Base-by-base conservation (phyloP, 2,329 filamentous ascomycete genomes). In the Phymatotrichopsis omnivora region DNA sequence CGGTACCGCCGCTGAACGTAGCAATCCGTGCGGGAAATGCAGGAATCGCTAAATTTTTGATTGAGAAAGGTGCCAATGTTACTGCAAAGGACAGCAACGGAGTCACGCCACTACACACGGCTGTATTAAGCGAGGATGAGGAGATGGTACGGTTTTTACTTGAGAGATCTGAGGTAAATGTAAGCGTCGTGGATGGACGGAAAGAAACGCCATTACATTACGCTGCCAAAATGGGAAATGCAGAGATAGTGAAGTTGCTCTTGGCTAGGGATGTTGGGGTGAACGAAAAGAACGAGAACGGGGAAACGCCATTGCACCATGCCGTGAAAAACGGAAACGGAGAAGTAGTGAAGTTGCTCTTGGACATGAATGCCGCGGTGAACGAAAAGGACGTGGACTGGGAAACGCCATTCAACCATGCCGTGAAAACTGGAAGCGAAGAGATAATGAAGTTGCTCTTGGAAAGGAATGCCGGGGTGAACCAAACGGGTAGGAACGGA, bases 191-290 rank as follows among this genome's bases (percentile, higher is more conserved):
- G 11, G 19, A 39, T 16, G 20, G 8, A 5, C 6, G 19, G 4
- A 23, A 35, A 20, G 45, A 44, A 42, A 41, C 35, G 2, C 29
- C 65, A 11, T 32, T 48, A 2, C 40, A 45, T 11, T 36, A 41
- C 17, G 38, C 48, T 3, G 48, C 41, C 4, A 36, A 24, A 11
- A 17, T 11, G 8, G 34, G 44, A 11, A 38, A 41, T 17, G 20
- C 20, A 7, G 30, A 6, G 5, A 22, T 38, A 12, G 38, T 36
- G 8, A 23, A 35, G 6, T n/a, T 43, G 17, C 43, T 49, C 5
- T 32, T 53, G 2, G 20, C 33, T 3, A 42, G 16, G 6, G 47
- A 43, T 5, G 47, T 31, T 6, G 33, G 23, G 8, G 22, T 47
- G 19, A n/a, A 40, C 8, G 6, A 11, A 3, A 5, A 10, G 3